These are phyloP conservation scores for Penicillium sp. DNA, from an alignment of 2,329 filamentous ascomycete species.

Conservation along the genomic window DNA sequence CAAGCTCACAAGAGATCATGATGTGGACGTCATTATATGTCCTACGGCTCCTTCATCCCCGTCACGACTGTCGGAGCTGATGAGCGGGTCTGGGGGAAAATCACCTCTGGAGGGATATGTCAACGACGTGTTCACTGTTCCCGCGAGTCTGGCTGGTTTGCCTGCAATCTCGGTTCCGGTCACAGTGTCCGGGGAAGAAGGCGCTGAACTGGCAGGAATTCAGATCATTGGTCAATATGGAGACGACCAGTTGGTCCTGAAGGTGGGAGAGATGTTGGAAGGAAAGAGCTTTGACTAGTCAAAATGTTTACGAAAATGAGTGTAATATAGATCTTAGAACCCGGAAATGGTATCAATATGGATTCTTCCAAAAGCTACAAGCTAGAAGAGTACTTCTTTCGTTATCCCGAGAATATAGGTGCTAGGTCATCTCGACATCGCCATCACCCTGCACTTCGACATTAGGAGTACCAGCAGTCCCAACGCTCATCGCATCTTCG, in stretches of 20 bases:
- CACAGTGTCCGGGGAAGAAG: conserved; percentile 29
- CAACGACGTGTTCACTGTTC: conserved; percentile 95
- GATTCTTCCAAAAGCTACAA: conserved; percentile 9
- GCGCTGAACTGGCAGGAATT: conserved; percentile 37
- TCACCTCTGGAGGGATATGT: conserved; percentile 71
- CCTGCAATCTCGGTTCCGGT: conserved; percentile 83
- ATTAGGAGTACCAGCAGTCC: conserved; percentile 23
- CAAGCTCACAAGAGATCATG: conserved; percentile 7
- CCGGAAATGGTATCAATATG: conserved; percentile 20
- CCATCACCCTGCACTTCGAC: conserved; percentile 21
- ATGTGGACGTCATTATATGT: conserved; percentile 78
- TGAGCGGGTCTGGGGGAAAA: conserved; percentile 18
- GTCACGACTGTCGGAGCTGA: conserved; percentile 60
- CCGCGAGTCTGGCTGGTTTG: conserved; percentile 84
- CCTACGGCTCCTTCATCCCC: conserved; percentile 79
- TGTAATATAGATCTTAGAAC: conserved; percentile 12
- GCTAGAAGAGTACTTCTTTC: background rate
- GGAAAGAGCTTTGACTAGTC: conserved; percentile 15
- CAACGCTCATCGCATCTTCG: conserved; percentile 28
- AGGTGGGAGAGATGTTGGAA: conserved; percentile 38
- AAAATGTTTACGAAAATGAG: conserved; percentile 10
- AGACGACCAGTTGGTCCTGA: conserved; percentile 43
- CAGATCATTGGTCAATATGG: conserved; percentile 50
- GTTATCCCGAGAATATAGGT: background rate
- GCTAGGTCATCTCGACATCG: conserved; percentile 32